Evolutionary conservation across 2,329 filamentous ascomycete genomes (phyloP).

Genomic region (Aspergillus ibericus): DNA sequence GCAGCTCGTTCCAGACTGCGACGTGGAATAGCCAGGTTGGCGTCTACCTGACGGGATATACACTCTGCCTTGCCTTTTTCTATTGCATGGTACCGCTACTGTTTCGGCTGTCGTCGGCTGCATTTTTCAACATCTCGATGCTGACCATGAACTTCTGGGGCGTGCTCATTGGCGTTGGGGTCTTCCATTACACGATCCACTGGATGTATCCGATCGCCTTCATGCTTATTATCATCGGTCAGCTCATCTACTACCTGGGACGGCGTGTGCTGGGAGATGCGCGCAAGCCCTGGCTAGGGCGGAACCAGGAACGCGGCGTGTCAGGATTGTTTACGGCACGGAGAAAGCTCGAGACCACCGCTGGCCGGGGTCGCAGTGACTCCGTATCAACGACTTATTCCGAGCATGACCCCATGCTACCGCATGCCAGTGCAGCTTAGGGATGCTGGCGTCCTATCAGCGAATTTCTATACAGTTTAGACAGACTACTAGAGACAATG

Average conservation of each 20-base stretch:
- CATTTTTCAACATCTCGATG: slow-evolving; percentile 94
- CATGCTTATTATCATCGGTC: slow-evolving; percentile 82
- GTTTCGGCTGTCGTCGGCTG: slow-evolving; percentile 84
- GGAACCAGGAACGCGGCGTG: slow-evolving; percentile 78
- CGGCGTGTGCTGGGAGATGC: slow-evolving; percentile 54
- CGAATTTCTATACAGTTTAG: too few species aligned
- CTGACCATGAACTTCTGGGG: slow-evolving; percentile 98
- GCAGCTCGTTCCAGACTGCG: slow-evolving; percentile 64
- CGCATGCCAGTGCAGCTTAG: neutral
- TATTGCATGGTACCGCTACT: slow-evolving; percentile 85
- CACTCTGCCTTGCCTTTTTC: slow-evolving; percentile 77
- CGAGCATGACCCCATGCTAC: neutral
- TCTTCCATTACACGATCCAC: slow-evolving; percentile 78
- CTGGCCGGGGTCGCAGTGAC: neutral
- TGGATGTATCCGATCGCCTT: slow-evolving; percentile 96
- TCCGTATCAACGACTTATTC: neutral
- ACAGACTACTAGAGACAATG: neutral
- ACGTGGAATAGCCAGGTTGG: slow-evolving; percentile 67
- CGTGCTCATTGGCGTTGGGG: slow-evolving; percentile 83
- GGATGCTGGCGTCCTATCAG: neutral
- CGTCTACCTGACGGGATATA: slow-evolving; percentile 88
- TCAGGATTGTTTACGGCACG: slow-evolving; percentile 83
- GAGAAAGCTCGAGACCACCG: slow-evolving; percentile 58
- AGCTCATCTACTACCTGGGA: slow-evolving; percentile 83
- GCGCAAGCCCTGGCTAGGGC: slow-evolving; percentile 91